Percentiles rank a stretch among this genome's conserved stretches.
Evolutionary conservation across 2,329 filamentous ascomycete genomes (phyloP).

Genomic region (Acarospora socialis): DNA sequence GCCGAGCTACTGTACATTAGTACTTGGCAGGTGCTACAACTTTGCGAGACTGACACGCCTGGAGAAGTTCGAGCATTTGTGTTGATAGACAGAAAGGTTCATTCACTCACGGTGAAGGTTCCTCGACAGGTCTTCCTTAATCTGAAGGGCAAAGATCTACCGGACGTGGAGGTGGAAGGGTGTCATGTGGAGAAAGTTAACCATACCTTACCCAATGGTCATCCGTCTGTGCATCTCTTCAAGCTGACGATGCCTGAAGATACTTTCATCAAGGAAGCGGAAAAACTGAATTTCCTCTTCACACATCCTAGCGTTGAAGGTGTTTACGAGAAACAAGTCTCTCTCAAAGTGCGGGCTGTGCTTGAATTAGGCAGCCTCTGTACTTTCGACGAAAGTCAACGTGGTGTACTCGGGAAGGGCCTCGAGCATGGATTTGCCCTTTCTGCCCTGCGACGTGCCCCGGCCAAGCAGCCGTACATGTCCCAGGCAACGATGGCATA

Average conservation of each 20-base stretch:
- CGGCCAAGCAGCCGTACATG: conserved; percentile 60
- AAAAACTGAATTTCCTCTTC: conserved; percentile 70
- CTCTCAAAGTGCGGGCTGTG: conserved; percentile 72
- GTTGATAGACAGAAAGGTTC: conserved; percentile 84
- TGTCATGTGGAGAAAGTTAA: conserved; percentile 88
- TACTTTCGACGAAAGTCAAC: conserved; percentile 81
- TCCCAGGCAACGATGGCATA: conserved; percentile 62
- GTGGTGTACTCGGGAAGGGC: conserved; percentile 81
- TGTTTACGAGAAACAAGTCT: conserved; percentile 89
- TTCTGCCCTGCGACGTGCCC: conserved; percentile 52
- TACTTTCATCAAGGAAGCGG: conserved; percentile 67
- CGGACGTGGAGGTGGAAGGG: conserved; percentile 71
- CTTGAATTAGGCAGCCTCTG: conserved; percentile 82
- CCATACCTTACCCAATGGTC: conserved; percentile 86
- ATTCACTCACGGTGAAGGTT: conserved; percentile 76
- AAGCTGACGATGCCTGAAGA: conserved; percentile 84
- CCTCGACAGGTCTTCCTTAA: conserved; percentile 85
- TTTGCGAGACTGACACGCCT: conserved; percentile 67
- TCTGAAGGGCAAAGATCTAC: conserved; percentile 71
- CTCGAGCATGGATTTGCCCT: conserved; percentile 91
- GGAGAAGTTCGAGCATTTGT: conserved; percentile 82
- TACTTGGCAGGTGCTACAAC: conserved; percentile 88
- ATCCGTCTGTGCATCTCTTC: conserved; percentile 86
- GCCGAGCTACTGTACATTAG: conserved; percentile 80
- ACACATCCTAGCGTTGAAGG: conserved; percentile 92